Conservation (phyloP, 2,329 filamentous ascomycete genomes). For the Ascochyta rabiei region DNA sequence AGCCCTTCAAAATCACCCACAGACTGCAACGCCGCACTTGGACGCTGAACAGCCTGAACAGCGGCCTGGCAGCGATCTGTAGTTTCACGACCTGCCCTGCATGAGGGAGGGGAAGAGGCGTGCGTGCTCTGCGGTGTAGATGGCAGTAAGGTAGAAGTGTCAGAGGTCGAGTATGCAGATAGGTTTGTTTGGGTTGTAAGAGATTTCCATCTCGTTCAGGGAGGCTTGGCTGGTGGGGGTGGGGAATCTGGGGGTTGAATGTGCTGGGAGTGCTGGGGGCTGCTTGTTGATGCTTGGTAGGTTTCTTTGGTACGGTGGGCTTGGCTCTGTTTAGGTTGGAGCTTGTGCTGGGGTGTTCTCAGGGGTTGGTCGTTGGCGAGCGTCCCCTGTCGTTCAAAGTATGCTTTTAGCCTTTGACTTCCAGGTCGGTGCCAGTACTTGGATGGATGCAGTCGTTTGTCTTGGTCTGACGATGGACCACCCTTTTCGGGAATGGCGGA, state of each 20-base stretch:
- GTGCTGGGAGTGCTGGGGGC: too few relatives aligned
- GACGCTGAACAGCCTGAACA: background rate
- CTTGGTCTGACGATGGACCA: too few relatives aligned
- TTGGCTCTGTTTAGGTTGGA: background rate
- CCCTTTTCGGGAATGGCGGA: too few relatives aligned
- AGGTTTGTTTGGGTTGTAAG: conserved; percentile 17
- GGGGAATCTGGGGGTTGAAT: too few relatives aligned
- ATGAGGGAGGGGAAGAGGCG: conserved; percentile 13
- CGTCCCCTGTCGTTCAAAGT: background rate
- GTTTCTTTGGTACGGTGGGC: background rate
- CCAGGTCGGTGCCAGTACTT: too few relatives aligned
- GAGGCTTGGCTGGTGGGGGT: background rate
- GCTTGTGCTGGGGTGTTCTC: background rate
- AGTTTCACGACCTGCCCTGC: conserved; percentile 24
- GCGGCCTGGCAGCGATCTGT: background rate
- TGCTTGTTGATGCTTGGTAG: too few relatives aligned
- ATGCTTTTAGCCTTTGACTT: background rate
- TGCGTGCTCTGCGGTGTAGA: conserved; percentile 16
- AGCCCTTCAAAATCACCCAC: background rate
- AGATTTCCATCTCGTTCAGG: background rate
- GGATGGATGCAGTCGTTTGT: too few relatives aligned
- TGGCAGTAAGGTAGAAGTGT: conserved; percentile 11
- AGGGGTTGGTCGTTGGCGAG: background rate
- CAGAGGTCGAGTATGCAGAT: conserved; percentile 30
- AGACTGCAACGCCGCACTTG: background rate